phyloP scores from a whole-genome alignment of 2,329 filamentous ascomycete species.

The Aspergillus fructus region DNA sequence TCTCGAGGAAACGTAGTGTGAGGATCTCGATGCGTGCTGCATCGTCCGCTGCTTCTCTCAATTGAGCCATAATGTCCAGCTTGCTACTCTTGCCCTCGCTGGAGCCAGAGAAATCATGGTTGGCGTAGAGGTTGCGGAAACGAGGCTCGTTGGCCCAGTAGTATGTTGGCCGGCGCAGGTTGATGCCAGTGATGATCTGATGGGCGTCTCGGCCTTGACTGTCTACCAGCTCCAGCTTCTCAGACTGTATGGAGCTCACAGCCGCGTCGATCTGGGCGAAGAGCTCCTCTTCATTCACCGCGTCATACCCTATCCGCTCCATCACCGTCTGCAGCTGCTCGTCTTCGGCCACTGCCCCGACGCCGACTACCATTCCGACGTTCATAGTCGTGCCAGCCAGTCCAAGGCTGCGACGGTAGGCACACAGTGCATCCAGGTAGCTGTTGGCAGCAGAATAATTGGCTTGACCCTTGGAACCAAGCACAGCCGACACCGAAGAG shows the following conservation, averaged over 20 bases:
- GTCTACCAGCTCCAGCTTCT: too few species aligned
- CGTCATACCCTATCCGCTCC: not conserved
- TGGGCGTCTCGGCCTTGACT: too few species aligned
- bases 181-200: too few species aligned
- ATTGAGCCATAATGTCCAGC: too few species aligned
- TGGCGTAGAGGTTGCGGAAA: too few species aligned
- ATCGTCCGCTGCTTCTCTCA: too few species aligned
- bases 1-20: not conserved
- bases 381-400: not conserved
- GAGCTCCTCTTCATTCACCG: not conserved
- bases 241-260: too few species aligned
- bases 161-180: too few species aligned
- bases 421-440: not conserved
- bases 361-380: not conserved
- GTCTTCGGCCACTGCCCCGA: not conserved
- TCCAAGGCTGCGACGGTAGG: not conserved
- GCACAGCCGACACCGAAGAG: not conserved
- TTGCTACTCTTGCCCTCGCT: too few species aligned
- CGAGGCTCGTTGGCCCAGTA: too few species aligned
- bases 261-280: not conserved
- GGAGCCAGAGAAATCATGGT: too few species aligned
- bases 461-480: not conserved
- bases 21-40: not conserved
- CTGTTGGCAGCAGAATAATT: not conserved
- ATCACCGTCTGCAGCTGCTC: not conserved